Evolutionary conservation across 179 eudicot genomes (phyloP), one percentile per base, ranked within the genome.

Genomic region (Silene noctiflora): DNA sequence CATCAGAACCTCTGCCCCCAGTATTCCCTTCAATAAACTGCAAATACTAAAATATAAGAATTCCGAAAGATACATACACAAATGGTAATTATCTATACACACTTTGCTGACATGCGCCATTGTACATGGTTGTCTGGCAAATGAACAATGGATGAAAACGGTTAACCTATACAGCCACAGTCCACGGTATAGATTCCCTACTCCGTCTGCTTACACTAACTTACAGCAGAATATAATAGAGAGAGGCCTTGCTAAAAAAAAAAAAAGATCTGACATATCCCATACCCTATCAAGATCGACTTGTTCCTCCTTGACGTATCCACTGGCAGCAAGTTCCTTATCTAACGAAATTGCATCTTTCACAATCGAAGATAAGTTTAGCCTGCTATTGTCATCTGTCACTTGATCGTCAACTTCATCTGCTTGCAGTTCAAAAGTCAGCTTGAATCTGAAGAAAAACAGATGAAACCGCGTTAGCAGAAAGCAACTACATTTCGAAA

Each of bases 281-380:
- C 69, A 68, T 84, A 91, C 97, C 97, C 80, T 87, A 60, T 89
- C 95, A 65, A 95, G 87, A 64, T 86, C 87, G 58, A 80, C 93
- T 77, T 91, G 91, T 76, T 93, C 85, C 86, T 86, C 85, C 72
- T 84, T 86, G 51, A 87, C 87, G 82, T 91, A 95, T 69, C 99
- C 98, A 87, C 99, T 95, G 55, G 99, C 99, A 78, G 96, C 88
- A 85, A 95, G 97, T 80, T 93, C 91, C 81, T 83, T 84, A 83
- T 95, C 99, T 24, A 95, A 88, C 67, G 80, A 79, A 85, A 84
- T 88, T 71, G 70, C 63, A 71, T 58, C 84, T 79, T 79, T 87
- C 22, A 79, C 77, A 72, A 93, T 91, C 13, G 97, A 88, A 42
- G 91, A 84, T 78, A 95, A 89, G 71, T 83, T 77, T 74, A 93